phyloP scores from a whole-genome alignment of 139 green algal genomes.

The Edaphochlamys debaryana region DNA sequence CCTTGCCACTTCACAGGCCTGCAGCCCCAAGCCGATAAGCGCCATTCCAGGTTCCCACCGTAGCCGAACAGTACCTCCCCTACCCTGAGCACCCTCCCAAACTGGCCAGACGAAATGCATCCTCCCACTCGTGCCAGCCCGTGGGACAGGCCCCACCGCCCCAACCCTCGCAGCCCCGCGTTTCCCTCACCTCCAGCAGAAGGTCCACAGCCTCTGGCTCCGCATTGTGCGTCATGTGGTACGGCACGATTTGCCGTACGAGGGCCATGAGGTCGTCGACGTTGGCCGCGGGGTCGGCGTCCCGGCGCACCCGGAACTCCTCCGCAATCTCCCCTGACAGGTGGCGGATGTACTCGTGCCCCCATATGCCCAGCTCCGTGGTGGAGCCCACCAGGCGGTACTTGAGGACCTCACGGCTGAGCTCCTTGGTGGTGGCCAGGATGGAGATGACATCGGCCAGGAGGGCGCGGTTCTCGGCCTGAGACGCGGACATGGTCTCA shows the following conservation, averaged over 20 bases:
- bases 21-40: too few species aligned
- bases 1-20: too few species aligned
- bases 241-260: conserved; percentile 94
- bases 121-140: too few species aligned
- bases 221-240: conserved; percentile 97
- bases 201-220: conserved; percentile 99
- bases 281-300: background rate
- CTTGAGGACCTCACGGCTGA: conserved; percentile 83
- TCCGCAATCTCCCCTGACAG: conserved; percentile 90
- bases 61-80: too few species aligned
- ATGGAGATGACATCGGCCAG: conserved; percentile 97
- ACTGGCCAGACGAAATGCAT: too few species aligned
- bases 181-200: conserved; percentile 92
- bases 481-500: conserved; percentile 60
- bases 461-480: conserved; percentile 51
- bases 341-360: conserved; percentile 97
- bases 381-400: conserved; percentile 75
- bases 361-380: conserved; percentile 77
- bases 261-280: conserved; percentile 88
- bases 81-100: too few species aligned
- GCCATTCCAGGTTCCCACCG: too few species aligned
- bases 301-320: conserved; percentile 73
- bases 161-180: too few species aligned
- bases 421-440: conserved; percentile 91
- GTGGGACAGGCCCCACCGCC: too few species aligned